These are phyloP conservation scores for Emericellopsis cladophorae DNA, from an alignment of 2,329 filamentous ascomycete species.

Conservation along the genomic window DNA sequence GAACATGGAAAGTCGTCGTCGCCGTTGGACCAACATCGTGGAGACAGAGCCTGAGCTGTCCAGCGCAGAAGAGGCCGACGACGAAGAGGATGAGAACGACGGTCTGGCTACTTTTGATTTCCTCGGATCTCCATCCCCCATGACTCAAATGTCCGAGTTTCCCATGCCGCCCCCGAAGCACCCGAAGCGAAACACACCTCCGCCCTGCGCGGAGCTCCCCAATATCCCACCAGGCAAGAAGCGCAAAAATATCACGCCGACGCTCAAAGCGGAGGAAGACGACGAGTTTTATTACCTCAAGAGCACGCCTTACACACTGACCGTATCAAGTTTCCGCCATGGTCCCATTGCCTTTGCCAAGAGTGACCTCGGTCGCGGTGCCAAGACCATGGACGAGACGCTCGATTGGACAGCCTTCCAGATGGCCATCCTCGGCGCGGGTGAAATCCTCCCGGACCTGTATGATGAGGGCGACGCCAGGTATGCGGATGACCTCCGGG, in stretches of 20 bases:
- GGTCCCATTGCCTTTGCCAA: slow-evolving; percentile 41
- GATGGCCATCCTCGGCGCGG: slow-evolving; percentile 47
- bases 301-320: slow-evolving; percentile 35
- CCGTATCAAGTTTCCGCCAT: slow-evolving; percentile 36
- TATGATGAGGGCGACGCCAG: slow-evolving; percentile 30
- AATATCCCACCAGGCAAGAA: not conserved
- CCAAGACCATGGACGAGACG: slow-evolving; percentile 29
- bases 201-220: not conserved
- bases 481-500: slow-evolving; percentile 25
- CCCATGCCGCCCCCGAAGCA: not conserved
- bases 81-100: not conserved
- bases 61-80: not conserved
- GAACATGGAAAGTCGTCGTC: not conserved
- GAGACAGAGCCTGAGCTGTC: not conserved
- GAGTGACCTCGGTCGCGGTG: slow-evolving; percentile 23
- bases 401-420: slow-evolving; percentile 55
- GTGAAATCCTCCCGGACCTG: slow-evolving; percentile 32
- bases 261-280: slow-evolving; percentile 6
- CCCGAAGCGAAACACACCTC: not conserved
- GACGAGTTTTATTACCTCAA: slow-evolving; percentile 34
- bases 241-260: not conserved
- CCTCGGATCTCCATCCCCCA: not conserved
- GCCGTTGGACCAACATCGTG: not conserved
- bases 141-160: not conserved
- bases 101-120: slow-evolving; percentile 1